phyloP scores from a whole-genome alignment of 768 basidiomycete genomes.

The Collybiopsis luxurians region DNA sequence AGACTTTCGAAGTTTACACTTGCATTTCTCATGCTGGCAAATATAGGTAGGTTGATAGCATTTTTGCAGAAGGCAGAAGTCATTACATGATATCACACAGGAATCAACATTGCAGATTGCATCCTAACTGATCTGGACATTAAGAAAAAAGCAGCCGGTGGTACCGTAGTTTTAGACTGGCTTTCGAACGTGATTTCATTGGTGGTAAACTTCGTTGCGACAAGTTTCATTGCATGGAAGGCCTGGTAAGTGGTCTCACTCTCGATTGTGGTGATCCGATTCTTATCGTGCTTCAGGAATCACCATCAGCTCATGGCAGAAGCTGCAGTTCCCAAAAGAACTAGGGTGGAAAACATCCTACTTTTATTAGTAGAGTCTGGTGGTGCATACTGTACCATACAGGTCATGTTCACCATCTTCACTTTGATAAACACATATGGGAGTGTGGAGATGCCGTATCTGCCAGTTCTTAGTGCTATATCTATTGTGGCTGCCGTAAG shows the following conservation, averaged over 20 bases:
- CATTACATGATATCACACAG: not conserved
- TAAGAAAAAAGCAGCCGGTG: not conserved
- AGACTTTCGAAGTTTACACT: not conserved
- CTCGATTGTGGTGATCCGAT: not conserved
- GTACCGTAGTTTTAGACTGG: not conserved
- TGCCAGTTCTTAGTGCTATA: not conserved
- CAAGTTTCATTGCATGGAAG: not conserved
- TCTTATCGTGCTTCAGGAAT: not conserved
- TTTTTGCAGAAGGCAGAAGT: not conserved
- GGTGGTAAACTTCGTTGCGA: not conserved
- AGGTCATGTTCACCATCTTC: not conserved
- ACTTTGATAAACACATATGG: not conserved
- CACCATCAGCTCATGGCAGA: not conserved
- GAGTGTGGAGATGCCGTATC: not conserved
- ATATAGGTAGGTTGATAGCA: not conserved
- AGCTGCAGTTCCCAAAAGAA: not conserved
- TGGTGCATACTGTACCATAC: not conserved
- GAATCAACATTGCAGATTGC: not conserved
- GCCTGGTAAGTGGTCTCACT: not conserved
- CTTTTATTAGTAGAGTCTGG: not conserved
- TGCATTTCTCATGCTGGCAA: not conserved
- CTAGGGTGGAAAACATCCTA: not conserved
- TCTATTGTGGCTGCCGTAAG: not conserved
- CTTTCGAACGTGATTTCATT: not conserved
- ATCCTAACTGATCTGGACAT: not conserved